These are phyloP conservation scores for Escallonia rubra DNA, from an alignment of 129 eudicot genomes.

Conservation along the genomic window DNA sequence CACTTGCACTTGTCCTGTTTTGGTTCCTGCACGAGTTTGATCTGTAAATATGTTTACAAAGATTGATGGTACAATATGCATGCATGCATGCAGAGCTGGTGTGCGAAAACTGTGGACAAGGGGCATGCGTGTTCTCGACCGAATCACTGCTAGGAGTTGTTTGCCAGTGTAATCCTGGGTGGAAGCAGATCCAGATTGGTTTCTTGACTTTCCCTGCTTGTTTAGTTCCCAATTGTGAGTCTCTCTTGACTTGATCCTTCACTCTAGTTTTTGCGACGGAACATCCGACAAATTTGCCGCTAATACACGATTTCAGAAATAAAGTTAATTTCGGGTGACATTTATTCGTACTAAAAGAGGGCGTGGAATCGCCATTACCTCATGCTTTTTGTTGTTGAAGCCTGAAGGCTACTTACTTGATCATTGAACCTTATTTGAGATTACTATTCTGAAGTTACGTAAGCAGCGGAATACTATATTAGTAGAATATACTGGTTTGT, in stretches of 20 bases:
- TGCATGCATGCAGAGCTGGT: background rate
- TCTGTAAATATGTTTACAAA: no score
- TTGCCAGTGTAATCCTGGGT: slow-evolving; percentile 42
- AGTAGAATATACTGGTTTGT: no score
- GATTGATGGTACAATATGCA: background rate
- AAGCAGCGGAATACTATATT: no score
- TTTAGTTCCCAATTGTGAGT: slow-evolving; percentile 49
- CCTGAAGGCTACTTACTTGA: no score
- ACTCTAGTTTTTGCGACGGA: background rate
- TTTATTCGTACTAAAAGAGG: no score
- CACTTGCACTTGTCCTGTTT: background rate
- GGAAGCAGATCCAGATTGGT: slow-evolving; percentile 37
- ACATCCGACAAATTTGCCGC: background rate
- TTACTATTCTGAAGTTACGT: no score
- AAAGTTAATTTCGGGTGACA: no score
- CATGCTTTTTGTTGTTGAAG: no score
- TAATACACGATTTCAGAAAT: background rate
- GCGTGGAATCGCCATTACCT: no score
- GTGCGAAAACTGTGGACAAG: slow-evolving; percentile 42
- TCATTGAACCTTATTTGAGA: no score
- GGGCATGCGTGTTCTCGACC: slow-evolving; percentile 20
- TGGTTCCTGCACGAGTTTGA: background rate
- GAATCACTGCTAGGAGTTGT: slow-evolving; percentile 5
- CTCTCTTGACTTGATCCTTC: slow-evolving; percentile 11
- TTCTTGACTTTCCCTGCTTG: slow-evolving; percentile 34